Base-by-base conservation (phyloP, 352 stramenopile genomes). In the Phytophthora uliginosa region DNA sequence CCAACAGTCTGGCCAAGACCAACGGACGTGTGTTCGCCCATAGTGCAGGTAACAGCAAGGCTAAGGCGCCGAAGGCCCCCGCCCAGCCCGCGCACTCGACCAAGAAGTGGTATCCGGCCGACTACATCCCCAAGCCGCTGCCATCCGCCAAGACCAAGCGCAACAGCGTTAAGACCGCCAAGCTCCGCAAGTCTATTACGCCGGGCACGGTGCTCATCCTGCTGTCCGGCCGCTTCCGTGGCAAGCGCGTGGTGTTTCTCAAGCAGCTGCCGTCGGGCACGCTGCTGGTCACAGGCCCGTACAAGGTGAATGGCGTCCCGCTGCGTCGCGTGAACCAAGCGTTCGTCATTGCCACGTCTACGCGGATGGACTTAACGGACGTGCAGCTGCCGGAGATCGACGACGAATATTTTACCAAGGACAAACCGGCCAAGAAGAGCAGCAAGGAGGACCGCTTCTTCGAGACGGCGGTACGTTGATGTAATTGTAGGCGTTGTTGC, bases 301-400 rank as follows among this genome's bases (percentile, higher is more conserved):
- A 99, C 91, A 98, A 99, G 90, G 91, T 99, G 47, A 99, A 99
- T 86, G 98, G 98, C 73, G 98, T 99, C 28, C 98, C 98, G 42
- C 83, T 99, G 51, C 94, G 98, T 73, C 97, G 98, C 64, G 96
- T 99, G 60, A 99, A 99, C 88, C 98, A 99, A 88, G 92, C 96
- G 18, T 99, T 99, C 84, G 98, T 99, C 36, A 99, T 99, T 78
- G 98, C 95, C 58, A 99, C 98, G 17, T 98, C 93, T 45, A 99
- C 97, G 62, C 99, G 98, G 83, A 85, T 99, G n/a, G 95, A 99
- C 79, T 83, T 99, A 31, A 87, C 79, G 50, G 83, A 85, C 56
- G 90, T 99, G 7, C 80, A 97, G 71, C 85, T 99, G 52, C 88
- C 94, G 7, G 80, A 89, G 15, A 94, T 99, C 59, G 84, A 94